Base-by-base conservation (phyloP, 768 basidiomycete genomes). In the Hydnomerulius pinastri region DNA sequence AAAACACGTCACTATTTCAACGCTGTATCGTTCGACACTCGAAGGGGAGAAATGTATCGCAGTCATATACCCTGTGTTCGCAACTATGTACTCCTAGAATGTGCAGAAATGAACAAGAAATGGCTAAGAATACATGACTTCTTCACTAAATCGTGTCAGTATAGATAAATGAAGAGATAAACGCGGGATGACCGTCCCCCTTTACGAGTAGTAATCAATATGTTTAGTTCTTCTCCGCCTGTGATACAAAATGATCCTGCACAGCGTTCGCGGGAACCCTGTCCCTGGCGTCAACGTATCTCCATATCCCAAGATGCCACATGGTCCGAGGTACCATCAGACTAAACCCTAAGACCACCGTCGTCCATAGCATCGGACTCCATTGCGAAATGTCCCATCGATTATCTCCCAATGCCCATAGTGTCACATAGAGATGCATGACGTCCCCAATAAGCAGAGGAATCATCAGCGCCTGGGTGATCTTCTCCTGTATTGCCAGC, bases 331-430 rank as follows among this genome's bases (percentile, higher is more conserved):
- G 87, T 40, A 90, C 66, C 76, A 90, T 71, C 43, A 91, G 65
- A 12, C 78, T 78, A 29, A 88, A 56, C 0, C 88, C 88, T 11
- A 86, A 61, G 13, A 83, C 40, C 15, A 89, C 61, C 0, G 87
- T 90, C 5, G 77, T 71, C 82, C 85, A 87, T 17, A 89, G 64
- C 79, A 87, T 84, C 0, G 82, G 79, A 54, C 73, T 81, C 87
- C 87, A 90, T 21, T 71, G 75, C 36, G 65, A 59, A 17, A 87
- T 55, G 43, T 80, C 67, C 83, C 85, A 90, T 53, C 77, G 73
- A 46, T 80, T 71, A 32, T 87, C 85, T n/a, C 86, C 88, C 20
- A 90, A 68, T 0, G 86, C 86, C 85, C 86, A 90, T 6, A 90
- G 60, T 0, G 89, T 90, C 39, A 90, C 65, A 43, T 70, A 76